Evolutionary conservation across 1,139 yeast genomes (phyloP).

Genomic region (Taphrina betulina): DNA sequence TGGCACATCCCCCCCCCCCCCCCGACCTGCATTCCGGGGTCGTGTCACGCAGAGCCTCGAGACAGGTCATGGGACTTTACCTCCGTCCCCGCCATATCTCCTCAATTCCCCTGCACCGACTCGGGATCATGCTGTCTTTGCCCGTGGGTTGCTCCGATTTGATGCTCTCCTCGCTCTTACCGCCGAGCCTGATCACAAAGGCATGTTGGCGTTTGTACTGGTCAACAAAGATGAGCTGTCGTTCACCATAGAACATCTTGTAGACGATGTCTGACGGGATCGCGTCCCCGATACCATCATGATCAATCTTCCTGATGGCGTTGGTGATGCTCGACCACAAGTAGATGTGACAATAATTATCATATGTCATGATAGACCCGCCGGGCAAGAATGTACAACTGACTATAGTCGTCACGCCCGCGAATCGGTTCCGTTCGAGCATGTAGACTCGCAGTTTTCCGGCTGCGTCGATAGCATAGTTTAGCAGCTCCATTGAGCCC

Average conservation of each 20-base stretch:
- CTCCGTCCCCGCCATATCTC: too few relatives aligned
- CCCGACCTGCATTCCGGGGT: too few relatives aligned
- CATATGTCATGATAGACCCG: conserved; percentile 17
- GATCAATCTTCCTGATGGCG: conserved; percentile 14
- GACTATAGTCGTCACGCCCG: conserved; percentile 18
- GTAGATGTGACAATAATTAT: conserved; percentile 17
- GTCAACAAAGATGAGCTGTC: conserved; percentile 9
- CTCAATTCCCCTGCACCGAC: too few relatives aligned
- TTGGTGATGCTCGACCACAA: conserved; percentile 5
- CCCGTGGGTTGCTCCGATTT: too few relatives aligned
- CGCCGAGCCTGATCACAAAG: conserved; percentile 17
- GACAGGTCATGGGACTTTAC: too few relatives aligned
- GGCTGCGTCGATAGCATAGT: background rate
- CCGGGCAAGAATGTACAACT: conserved; percentile 14
- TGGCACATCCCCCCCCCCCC: too few relatives aligned
- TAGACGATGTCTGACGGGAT: conserved; percentile 15
- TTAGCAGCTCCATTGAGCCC: conserved; percentile 8
- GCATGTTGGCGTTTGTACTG: conserved; percentile 25
- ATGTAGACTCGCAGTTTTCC: background rate
- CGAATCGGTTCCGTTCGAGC: conserved; percentile 6
- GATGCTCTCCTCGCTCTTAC: too few relatives aligned
- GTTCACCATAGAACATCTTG: conserved; percentile 17
- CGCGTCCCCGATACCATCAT: conserved; percentile 22
- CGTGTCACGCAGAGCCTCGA: too few relatives aligned
- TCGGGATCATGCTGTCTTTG: too few relatives aligned